Conservation (phyloP, 1,139 yeast species). For the Suhomyces coccinellae region DNA sequence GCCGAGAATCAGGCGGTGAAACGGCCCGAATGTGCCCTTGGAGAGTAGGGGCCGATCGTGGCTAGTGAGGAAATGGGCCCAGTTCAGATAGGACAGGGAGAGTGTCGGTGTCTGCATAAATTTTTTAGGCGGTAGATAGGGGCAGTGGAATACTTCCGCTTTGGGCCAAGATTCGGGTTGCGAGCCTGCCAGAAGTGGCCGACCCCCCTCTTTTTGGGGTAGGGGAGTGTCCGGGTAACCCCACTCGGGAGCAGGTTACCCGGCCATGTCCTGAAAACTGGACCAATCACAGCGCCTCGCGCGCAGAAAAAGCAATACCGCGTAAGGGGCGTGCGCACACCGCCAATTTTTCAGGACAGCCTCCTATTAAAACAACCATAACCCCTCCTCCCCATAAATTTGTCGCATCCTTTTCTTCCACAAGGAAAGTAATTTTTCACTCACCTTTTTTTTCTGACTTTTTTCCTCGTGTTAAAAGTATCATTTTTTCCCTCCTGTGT, state of each 20-base stretch:
- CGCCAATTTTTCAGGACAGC: slow-evolving; percentile 6
- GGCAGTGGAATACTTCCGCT: background rate
- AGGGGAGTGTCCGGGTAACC: slow-evolving; percentile 12
- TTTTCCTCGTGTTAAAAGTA: slow-evolving; percentile 13
- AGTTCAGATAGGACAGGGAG: background rate
- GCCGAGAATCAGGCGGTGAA: too few species aligned
- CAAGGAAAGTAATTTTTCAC: slow-evolving; percentile 4
- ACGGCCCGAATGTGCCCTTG: too few species aligned
- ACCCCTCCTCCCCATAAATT: slow-evolving; percentile 9
- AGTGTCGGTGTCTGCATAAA: background rate
- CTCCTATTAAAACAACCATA: slow-evolving; percentile 9
- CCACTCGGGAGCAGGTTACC: slow-evolving; percentile 2
- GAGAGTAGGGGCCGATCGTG: too few species aligned
- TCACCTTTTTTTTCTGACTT: slow-evolving; percentile 12
- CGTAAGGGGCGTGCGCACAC: slow-evolving; percentile 3
- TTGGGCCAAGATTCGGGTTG: background rate
- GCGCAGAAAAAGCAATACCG: slow-evolving; percentile 1
- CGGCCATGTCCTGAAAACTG: background rate
- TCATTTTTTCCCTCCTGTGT: slow-evolving; percentile 15
- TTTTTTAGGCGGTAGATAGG: background rate
- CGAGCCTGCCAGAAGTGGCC: background rate
- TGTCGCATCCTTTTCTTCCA: slow-evolving; percentile 4
- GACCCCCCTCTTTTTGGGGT: slow-evolving; percentile 5
- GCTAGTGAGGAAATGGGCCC: background rate
- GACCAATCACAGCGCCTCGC: slow-evolving; percentile 8